A percentile compares a stretch with the other conserved stretches of the same genome.
Conservation (phyloP, 139 green algal genomes). For the Chlamydomonas asymmetrica region DNA sequence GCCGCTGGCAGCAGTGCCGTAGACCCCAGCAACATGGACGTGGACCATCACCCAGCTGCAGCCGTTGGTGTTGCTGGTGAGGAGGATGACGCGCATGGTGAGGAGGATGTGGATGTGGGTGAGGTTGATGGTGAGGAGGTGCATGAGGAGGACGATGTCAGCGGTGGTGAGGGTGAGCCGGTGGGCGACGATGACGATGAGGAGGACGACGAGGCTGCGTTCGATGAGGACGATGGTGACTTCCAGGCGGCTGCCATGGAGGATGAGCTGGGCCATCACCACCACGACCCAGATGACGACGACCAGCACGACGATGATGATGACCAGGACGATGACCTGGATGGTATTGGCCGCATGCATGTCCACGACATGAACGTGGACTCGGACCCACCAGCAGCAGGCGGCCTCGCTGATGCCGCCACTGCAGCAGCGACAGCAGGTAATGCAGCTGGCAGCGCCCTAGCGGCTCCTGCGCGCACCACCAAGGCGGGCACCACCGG, state of each 20-base stretch:
- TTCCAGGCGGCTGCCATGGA: conserved; percentile 22
- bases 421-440: conserved; percentile 2
- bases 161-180: conserved; percentile 7
- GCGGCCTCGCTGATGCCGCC: background rate
- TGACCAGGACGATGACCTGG: conserved; percentile 41
- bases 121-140: conserved; percentile 31
- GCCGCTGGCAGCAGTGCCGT: too few relatives aligned
- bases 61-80: conserved; percentile 5
- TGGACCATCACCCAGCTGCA: too few relatives aligned
- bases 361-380: conserved; percentile 82
- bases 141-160: background rate
- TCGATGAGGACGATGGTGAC: conserved; percentile 40
- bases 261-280: too few relatives aligned
- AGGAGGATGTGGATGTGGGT: conserved; percentile 25
- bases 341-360: conserved; percentile 42
- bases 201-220: conserved; percentile 47
- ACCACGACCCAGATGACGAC: conserved; percentile 12
- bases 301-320: conserved; percentile 51
- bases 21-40: too few relatives aligned
- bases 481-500: too few relatives aligned
- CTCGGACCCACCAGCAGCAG: conserved; percentile 17
- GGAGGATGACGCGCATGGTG: conserved; percentile 26
- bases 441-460: background rate
- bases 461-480: background rate
- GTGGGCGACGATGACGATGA: conserved; percentile 51